A percentile compares a stretch with the other conserved stretches of the same genome.
Conservation (phyloP, 495 filamentous ascomycete species). For the Ascodesmis nigricans region DNA sequence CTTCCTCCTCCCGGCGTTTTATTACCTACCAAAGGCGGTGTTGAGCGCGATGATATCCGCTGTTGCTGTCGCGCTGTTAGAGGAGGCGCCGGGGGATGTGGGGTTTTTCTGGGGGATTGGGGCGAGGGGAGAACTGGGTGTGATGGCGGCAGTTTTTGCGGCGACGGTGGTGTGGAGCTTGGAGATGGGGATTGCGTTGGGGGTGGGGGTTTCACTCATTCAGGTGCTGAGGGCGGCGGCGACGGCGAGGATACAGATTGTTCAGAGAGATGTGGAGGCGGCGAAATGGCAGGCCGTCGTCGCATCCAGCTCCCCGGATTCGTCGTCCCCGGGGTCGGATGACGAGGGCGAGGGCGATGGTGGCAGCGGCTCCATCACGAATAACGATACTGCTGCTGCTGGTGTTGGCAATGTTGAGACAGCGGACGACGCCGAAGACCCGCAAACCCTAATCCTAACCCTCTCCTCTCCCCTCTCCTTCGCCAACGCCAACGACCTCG, state of each 20-base stretch:
- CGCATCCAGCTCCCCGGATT: too few species aligned
- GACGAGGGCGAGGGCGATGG: too few species aligned
- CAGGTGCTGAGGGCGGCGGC: conserved; percentile 77
- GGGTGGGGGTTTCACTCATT: conserved; percentile 68
- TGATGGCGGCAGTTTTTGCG: conserved; percentile 77
- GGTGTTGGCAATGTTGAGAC: too few species aligned
- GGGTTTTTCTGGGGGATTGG: conserved; percentile 68
- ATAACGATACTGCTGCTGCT: too few species aligned
- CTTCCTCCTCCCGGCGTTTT: conserved; percentile 72
- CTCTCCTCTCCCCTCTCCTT: conserved; percentile 94
- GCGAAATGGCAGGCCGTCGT: conserved; percentile 80
- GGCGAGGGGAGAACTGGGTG: conserved; percentile 59
- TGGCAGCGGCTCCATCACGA: too few species aligned
- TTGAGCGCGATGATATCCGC: conserved; percentile 87
- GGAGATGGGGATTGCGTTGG: conserved; percentile 66
- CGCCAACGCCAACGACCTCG: conserved; percentile 86
- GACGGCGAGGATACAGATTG: conserved; percentile 84
- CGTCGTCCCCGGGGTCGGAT: conserved; percentile 44
- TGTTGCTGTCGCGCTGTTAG: conserved; percentile 80
- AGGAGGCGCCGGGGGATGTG: conserved; percentile 85
- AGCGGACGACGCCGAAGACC: too few species aligned
- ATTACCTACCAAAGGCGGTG: conserved; percentile 59
- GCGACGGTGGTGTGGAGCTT: conserved; percentile 86
- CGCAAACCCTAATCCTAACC: conserved; percentile 64
- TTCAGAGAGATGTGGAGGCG: conserved; percentile 50